A percentile compares a stretch with the other conserved stretches of the same genome.
These are phyloP conservation scores for Alternaria brassicicola DNA, from an alignment of 2,329 filamentous ascomycete species.

Conservation along the genomic window DNA sequence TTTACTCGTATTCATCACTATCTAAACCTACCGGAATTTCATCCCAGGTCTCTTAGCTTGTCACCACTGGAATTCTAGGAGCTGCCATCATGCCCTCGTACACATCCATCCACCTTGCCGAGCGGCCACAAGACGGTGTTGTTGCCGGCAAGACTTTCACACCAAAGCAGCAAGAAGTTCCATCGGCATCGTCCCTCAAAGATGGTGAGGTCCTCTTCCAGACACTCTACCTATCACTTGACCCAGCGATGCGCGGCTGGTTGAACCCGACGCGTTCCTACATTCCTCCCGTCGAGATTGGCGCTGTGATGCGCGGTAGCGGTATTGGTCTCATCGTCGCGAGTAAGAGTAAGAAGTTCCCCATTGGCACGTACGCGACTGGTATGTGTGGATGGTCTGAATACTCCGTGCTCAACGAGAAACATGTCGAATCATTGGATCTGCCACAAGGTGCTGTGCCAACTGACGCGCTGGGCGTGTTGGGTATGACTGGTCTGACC, in stretches of 20 bases:
- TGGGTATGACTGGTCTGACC: constrained; percentile 73
- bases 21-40: neutral
- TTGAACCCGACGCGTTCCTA: constrained; percentile 66
- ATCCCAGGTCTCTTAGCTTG: neutral
- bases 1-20: neutral
- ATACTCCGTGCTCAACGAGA: constrained; percentile 64
- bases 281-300: constrained; percentile 70
- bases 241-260: constrained; percentile 79
- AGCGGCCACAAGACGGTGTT: constrained; percentile 66
- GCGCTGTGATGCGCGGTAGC: constrained; percentile 70
- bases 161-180: constrained; percentile 57
- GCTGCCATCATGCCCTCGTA: constrained; percentile 46
- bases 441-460: constrained; percentile 55
- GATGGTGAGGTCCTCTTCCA: constrained; percentile 68
- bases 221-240: constrained; percentile 69
- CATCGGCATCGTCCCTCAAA: constrained; percentile 58
- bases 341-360: constrained; percentile 61
- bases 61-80: neutral
- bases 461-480: constrained; percentile 60
- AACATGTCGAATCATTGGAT: constrained; percentile 54
- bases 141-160: constrained; percentile 70
- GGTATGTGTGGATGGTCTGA: constrained; percentile 68
- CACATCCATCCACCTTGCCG: constrained; percentile 63
- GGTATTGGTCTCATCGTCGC: constrained; percentile 67
- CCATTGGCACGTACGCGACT: constrained; percentile 64